Base-by-base conservation (phyloP, 305 asterid species). In the Stenogyne calaminthoides region DNA sequence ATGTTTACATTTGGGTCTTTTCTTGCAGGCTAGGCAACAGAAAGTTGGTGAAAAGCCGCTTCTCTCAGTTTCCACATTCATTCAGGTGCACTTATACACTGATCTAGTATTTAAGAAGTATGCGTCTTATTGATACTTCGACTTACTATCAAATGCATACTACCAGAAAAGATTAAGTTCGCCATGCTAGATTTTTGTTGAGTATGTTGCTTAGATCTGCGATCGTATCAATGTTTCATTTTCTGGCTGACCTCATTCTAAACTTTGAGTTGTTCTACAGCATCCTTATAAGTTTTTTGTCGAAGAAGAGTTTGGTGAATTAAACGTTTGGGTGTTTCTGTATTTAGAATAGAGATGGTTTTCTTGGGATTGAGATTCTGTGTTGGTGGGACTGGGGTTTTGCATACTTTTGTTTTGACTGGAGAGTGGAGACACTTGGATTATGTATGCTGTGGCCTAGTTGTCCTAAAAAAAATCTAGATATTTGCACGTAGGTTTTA, bases 11-110 rank as follows among this genome's bases (percentile, higher is more conserved):
- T 37, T 61, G 65, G 52, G 7, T 22, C 20, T 65, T 63, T 71
- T 56, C 81, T 22, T 83, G 79, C 88, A 94, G 99, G 88, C 88
- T 80, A 85, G 97, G 85, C 84, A 70, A 39, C 96, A 87, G 79
- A 91, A 94, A 84, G 96, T 87, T 80, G 99, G 97, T 73, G 99
- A 94, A 82, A 94, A 91, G 83, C 91, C 96, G 11, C 85, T 89
- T 70, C 88, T 94, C 59, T 94, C 99, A 47, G 37, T 90, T 76
- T 90, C 97, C 70, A 90, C 88, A 49, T 87, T 94, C 80, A 69
- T 87, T 73, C 97, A 91, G 99, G 98, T 86, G 80, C 77, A 54
- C 71, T 66, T 67, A 44, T 71, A 49, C 27, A 27, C 74, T 72
- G 51, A 68, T 76, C 44, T 47, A 20, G 62, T 64, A 60, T 58